A percentile compares a stretch with the other conserved stretches of the same genome.
Conservation (phyloP, 2,329 filamentous ascomycete genomes). For the Microsporum ferrugineum region DNA sequence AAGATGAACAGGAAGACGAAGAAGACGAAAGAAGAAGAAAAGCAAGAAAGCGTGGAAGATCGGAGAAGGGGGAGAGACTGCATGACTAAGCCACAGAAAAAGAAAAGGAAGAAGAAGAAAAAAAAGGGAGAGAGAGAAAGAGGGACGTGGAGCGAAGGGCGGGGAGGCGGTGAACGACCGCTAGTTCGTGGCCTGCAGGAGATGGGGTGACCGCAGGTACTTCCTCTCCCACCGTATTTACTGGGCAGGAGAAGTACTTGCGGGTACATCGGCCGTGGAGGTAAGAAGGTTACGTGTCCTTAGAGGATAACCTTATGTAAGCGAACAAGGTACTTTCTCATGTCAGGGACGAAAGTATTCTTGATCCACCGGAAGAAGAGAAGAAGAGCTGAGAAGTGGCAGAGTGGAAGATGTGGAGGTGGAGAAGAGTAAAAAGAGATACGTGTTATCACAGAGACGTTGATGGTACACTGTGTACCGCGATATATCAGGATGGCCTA, state of each 20-base stretch:
- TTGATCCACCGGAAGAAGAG: not conserved
- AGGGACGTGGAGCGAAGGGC: not conserved
- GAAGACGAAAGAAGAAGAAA: slow-evolving; percentile 11
- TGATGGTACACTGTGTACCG: no score
- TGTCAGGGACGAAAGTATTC: not conserved
- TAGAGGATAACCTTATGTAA: not conserved
- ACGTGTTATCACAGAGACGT: no score
- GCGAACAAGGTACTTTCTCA: not conserved
- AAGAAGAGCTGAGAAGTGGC: no score
- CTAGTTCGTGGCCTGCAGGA: not conserved
- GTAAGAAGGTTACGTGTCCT: not conserved
- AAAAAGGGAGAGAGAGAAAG: not conserved
- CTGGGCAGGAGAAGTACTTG: not conserved
- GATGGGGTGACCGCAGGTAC: not conserved
- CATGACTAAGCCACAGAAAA: not conserved
- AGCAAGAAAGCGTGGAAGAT: not conserved
- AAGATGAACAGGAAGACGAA: slow-evolving; percentile 15
- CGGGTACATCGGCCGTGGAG: not conserved
- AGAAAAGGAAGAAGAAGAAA: not conserved
- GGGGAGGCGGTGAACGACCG: not conserved
- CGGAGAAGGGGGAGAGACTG: not conserved
- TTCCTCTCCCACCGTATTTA: not conserved
- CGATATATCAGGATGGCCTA: no score
- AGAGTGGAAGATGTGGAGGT: no score
- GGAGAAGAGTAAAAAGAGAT: no score